Evolutionary conservation across 2,329 filamentous ascomycete species (phyloP).

Genomic region (Coniochaeta sp.): DNA sequence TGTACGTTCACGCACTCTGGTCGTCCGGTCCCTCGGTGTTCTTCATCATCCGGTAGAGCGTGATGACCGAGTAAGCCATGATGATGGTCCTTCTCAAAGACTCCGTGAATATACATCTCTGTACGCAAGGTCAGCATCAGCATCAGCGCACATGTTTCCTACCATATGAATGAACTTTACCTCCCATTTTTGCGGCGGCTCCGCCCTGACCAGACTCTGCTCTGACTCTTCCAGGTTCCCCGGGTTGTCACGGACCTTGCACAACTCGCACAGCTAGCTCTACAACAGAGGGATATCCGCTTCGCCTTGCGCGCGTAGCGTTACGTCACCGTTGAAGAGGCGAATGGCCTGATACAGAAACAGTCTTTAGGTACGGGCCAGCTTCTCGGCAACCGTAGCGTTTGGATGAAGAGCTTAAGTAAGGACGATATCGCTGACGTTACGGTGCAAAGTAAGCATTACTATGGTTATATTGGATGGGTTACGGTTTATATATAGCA

Average conservation of each 20-base stretch:
- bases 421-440: constrained; percentile 14
- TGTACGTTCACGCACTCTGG: constrained; percentile 14
- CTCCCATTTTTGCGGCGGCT: constrained; percentile 18
- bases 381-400: constrained; percentile 15
- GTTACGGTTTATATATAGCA: constrained; percentile 22
- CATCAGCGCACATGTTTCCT: no score
- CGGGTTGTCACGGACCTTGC: constrained; percentile 19
- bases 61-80: constrained; percentile 19
- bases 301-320: constrained; percentile 23
- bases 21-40: constrained; percentile 7
- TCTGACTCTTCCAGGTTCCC: constrained; percentile 9
- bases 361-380: constrained; percentile 16
- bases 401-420: constrained; percentile 5
- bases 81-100: constrained; percentile 23
- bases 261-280: constrained; percentile 14
- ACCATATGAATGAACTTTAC: constrained; percentile 9
- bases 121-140: background rate
- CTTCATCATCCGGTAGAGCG: constrained; percentile 19
- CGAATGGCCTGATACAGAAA: constrained; percentile 24
- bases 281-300: constrained; percentile 19
- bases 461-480: constrained; percentile 18
- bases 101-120: constrained; percentile 27
- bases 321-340: constrained; percentile 25
- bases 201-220: constrained; percentile 3
- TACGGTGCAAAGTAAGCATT: constrained; percentile 17